Conservation (phyloP, 257 asterid genomes). For the Anisodus tanguticus region DNA sequence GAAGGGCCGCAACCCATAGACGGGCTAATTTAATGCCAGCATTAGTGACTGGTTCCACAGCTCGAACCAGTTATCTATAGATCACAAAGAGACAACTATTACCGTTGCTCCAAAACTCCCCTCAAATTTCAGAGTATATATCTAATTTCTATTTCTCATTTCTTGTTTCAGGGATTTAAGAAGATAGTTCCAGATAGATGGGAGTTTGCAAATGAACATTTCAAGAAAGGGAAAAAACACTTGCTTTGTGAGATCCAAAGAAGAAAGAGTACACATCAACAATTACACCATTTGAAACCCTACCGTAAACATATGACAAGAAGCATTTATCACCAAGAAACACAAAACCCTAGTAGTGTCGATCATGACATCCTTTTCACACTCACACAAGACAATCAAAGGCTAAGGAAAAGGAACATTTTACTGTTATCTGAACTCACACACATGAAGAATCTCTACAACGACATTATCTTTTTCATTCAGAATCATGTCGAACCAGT, state of each 20-base stretch:
- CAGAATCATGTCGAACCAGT: constrained; percentile 86
- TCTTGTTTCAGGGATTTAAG: constrained; percentile 36
- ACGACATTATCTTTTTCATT: constrained; percentile 81
- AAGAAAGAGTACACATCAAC: constrained; percentile 65
- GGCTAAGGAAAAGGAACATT: constrained; percentile 78
- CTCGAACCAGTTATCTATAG: too few relatives aligned
- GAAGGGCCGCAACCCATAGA: too few relatives aligned
- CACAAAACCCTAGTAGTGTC: background rate
- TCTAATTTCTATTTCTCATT: background rate
- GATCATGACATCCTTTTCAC: constrained; percentile 29
- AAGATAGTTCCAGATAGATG: constrained; percentile 90
- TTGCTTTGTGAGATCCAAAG: constrained; percentile 85
- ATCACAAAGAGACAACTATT: too few relatives aligned
- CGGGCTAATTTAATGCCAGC: too few relatives aligned
- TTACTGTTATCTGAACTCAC: constrained; percentile 77
- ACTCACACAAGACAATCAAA: constrained; percentile 77
- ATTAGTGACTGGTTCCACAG: too few relatives aligned
- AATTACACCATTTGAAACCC: constrained; percentile 2
- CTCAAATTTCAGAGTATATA: background rate
- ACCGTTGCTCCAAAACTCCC: too few relatives aligned
- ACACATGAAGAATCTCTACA: constrained; percentile 85
- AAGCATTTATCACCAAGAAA: background rate
- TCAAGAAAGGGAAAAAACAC: constrained; percentile 78
- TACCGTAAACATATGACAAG: constrained; percentile 2
- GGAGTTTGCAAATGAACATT: constrained; percentile 81